Base-by-base conservation (phyloP, 2,329 filamentous ascomycete species). In the Trichoderma afroharzianum region DNA sequence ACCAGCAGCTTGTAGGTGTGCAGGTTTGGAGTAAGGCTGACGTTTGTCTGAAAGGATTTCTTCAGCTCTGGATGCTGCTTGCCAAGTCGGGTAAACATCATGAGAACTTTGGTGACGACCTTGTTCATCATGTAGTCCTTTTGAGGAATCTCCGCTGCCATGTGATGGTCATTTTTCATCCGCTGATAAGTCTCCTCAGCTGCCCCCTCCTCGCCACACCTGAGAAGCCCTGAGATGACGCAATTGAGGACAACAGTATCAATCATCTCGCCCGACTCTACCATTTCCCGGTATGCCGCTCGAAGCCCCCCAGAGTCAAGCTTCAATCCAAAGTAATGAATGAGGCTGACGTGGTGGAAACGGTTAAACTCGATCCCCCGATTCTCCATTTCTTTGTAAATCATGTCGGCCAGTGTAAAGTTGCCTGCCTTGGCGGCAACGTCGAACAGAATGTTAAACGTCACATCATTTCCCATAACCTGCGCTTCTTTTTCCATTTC, bases 371-470 rank as follows among this genome's bases (percentile, higher is more conserved):
- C 80, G 67, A 95, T 83, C 0, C 88, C 87, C 33, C 96, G 90
- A 15, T 80, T 83, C 63, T 87, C 84, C 91, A 98, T 95, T 82
- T 98, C 95, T 71, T 89, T 86, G 76, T 95, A 90, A 12, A 98
- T 88, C 83, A 93, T 93, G 76, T 98, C 93, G 4, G 94, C 95
- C 26, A 98, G 88, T 1, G 85, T 85, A 75, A 92, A 97, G 77
- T 97, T 96, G 50, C 93, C 92, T 0, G 93, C 90, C 80, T 96
- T 97, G 75, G 93, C 89, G 1, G 96, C 94, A 12, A 94, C 88
- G 78, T 98, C 93, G 76, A 97, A 98, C 14, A 99, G 86, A 61
- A 98, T 92, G 78, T 96, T 97, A 81, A 99, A 97, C 0, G 95
- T 97, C n/a, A 94, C 91, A 63, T 89, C 86, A 75, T 92, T 92